Percentiles rank a stretch among this genome's conserved stretches.
These are phyloP conservation scores for Volvariella surrecta DNA, from an alignment of 1,284 basidiomycete genomes.

Conservation along the genomic window DNA sequence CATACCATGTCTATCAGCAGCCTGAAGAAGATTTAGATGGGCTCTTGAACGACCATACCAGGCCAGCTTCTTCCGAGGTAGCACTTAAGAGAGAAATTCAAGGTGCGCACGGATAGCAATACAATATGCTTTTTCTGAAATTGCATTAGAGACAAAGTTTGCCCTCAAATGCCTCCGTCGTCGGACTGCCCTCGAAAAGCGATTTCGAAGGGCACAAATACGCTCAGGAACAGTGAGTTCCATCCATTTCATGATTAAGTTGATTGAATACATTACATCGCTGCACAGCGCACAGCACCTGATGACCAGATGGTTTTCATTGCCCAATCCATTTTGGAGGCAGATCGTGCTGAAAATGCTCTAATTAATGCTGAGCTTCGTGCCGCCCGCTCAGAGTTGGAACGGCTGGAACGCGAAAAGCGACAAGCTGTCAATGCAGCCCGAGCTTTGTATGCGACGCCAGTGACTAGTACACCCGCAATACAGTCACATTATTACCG, in stretches of 20 bases:
- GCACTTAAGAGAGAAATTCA: slow-evolving; percentile 43
- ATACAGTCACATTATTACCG: slow-evolving; percentile 45
- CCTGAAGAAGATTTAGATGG: slow-evolving; percentile 50
- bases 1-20: slow-evolving; percentile 72
- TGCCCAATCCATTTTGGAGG: slow-evolving; percentile 52
- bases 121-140: slow-evolving; percentile 1
- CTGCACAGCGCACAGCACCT: slow-evolving; percentile 43
- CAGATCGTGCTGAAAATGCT: slow-evolving; percentile 53
- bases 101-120: slow-evolving; percentile 26
- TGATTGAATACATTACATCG: slow-evolving; percentile 18
- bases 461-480: slow-evolving; percentile 17
- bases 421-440: slow-evolving; percentile 26
- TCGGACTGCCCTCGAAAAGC: slow-evolving; percentile 40
- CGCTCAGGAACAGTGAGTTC: slow-evolving; percentile 45
- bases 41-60: slow-evolving; percentile 33
- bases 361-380: slow-evolving; percentile 50
- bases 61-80: slow-evolving; percentile 46
- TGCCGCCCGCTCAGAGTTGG: slow-evolving; percentile 51
- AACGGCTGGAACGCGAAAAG: slow-evolving; percentile 59
- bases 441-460: slow-evolving; percentile 23
- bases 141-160: slow-evolving; percentile 48
- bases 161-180: slow-evolving; percentile 59
- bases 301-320: slow-evolving; percentile 55
- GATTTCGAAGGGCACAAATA: slow-evolving; percentile 45
- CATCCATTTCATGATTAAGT: slow-evolving; percentile 2